A percentile compares a stretch with the other conserved stretches of the same genome.
These are phyloP conservation scores for Peronospora belbahrii DNA, from an alignment of 352 stramenopile species.

Conservation along the genomic window DNA sequence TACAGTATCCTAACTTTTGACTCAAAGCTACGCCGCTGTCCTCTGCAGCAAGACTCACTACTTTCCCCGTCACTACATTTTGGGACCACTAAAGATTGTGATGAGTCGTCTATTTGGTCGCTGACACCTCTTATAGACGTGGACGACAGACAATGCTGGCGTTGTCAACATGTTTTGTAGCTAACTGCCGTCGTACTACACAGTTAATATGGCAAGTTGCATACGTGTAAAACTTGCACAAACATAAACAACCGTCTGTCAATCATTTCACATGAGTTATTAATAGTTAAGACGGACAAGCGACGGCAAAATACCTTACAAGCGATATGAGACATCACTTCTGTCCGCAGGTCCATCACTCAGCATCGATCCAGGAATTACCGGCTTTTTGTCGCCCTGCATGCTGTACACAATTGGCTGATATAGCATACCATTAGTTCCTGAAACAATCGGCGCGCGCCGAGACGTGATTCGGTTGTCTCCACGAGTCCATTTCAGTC, in stretches of 20 bases:
- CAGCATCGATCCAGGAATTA: no score
- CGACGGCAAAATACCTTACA: slow-evolving; percentile 3
- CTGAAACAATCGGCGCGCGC: background rate
- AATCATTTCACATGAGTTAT: slow-evolving; percentile 6
- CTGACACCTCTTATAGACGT: slow-evolving; percentile 1
- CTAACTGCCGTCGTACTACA: background rate
- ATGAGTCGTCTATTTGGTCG: slow-evolving; percentile 23
- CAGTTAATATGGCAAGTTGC: slow-evolving; percentile 2
- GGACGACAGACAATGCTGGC: slow-evolving; percentile 2
- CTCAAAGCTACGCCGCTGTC: background rate
- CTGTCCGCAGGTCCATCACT: slow-evolving; percentile 1
- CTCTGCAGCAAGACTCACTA: background rate
- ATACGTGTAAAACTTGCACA: background rate
- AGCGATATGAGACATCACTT: slow-evolving; percentile 12
- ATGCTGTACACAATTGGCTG: background rate
- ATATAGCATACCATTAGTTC: background rate
- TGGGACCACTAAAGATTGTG: slow-evolving; percentile 17
- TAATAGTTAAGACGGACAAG: background rate
- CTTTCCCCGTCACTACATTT: slow-evolving; percentile 18
- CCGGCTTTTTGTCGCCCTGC: background rate
- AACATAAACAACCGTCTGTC: background rate
- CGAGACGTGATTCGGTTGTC: background rate
- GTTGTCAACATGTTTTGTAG: slow-evolving; percentile 5
- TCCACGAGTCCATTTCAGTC: background rate
- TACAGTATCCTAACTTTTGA: slow-evolving; percentile 14